Base-by-base conservation (phyloP, 2,329 filamentous ascomycete species). In the Colletotrichum sp. region DNA sequence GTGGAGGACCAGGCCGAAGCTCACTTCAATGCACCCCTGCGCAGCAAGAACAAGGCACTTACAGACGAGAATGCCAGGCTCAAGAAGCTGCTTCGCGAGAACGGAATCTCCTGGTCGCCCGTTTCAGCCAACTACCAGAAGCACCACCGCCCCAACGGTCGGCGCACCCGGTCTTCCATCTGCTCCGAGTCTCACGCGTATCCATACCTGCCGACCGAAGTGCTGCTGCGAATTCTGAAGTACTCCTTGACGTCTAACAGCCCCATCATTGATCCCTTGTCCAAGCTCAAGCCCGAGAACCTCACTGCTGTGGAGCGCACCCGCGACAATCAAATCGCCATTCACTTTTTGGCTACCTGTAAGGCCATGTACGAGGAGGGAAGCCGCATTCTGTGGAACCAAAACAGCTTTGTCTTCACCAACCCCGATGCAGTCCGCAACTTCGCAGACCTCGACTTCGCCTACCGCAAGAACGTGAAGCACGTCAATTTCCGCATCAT, bases 191-290 rank as follows among this genome's bases (percentile, higher is more conserved):
- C 44, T 34, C 78, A 80, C 34, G 78, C 81, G 62, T 78, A 79
- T n/a, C 89, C 88, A 1, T 83, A 86, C 55, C 83, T 91, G 13
- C 90, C 90, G 1, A 86, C 86, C 32, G 90, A 92, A 81, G 85
- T 92, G 60, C 84, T 90, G 68, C 81, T 92, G 30, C 85, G 85
- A 39, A 88, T 92, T 67, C 84, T 92, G 63, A 86, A 86, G 57
- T 90, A 88, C 78, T 86, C 90, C 32, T 75, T 92, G 80, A 88
- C 86, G 30, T 89, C 88, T 78, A 80, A 84, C 1, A 75, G 84
- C 36, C 87, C 90, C 36, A 90, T 92, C 77, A 84, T 91, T 65
- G 90, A 92, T 74, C 90, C 90, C 4, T 83, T 92, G 59, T 89
- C 84, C 65, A 86, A 85, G 69, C 78, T 84, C 24, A 85, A 83